Evolutionary conservation across 495 filamentous ascomycete species (phyloP), one percentile per base, ranked within the genome.

Genomic region (Penicillium salamii): DNA sequence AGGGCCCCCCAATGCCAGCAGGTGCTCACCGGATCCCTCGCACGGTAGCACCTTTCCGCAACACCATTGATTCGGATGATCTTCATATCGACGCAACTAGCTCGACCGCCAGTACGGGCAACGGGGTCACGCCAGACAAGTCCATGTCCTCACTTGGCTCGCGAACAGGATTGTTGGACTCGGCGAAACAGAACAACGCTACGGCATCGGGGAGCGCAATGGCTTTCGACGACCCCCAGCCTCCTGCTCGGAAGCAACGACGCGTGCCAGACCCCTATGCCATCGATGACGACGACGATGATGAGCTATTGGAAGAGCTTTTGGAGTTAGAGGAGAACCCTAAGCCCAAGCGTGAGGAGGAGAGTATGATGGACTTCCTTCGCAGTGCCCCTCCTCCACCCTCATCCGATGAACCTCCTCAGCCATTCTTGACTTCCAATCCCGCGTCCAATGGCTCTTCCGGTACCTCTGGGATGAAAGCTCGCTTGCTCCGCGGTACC

Each of bases 191-290:
- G 14, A 18, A 58, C 35, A 59, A 55, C 19, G 42, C 56, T 29
- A 42, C 51, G 19, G 37, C 54, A 3, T 54, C 54, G 24, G 45
- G 43, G 23, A 54, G 42, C 29, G 19, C 40, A n/a, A 32, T 40
- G 23, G 39, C 42, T 14, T 61, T 47, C 3, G 67, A 72, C 5
- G 67, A 61, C 33, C 49, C 55, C 45, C 49, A 18, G 26, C 77
- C 68, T 48, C 77, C 68, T 49, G 59, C 52, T 37, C 83, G 89
- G 48, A 96, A 85, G 54, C 87, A 84, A 41, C 80, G 84, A 32
- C 83, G 90, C 20, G 82, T 89, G 34, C 86, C 79, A 34, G 95
- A 99, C 58, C 92, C 93, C 1, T 97, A 97, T 56, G 87, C 91
- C 28, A 88, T 97, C 49, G 92, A 96, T 54, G 77, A 85, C 33